Evolutionary conservation across 2,329 filamentous ascomycete species (phyloP).

Genomic region (Botrytis fabae): DNA sequence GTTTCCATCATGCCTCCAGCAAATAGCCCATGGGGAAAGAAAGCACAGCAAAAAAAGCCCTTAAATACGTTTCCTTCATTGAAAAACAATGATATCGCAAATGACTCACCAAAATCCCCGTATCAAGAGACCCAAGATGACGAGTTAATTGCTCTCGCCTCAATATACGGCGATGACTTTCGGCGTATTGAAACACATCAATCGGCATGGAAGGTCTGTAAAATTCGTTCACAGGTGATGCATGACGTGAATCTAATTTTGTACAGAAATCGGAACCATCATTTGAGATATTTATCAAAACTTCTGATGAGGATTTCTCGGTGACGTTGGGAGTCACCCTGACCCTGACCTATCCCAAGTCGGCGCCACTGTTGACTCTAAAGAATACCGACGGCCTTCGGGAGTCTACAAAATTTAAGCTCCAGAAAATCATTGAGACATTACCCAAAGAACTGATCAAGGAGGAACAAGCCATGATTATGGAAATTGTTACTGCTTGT

Average conservation of each 20-base stretch:
- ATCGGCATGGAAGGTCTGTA: constrained; percentile 81
- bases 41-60: constrained; percentile 43
- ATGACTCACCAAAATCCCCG: constrained; percentile 52
- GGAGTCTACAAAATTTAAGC: constrained; percentile 68
- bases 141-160: constrained; percentile 80
- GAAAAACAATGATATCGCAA: constrained; percentile 27
- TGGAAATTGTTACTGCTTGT: constrained; percentile 50
- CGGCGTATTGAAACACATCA: constrained; percentile 67
- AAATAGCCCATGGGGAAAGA: constrained; percentile 41
- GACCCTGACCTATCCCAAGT: constrained; percentile 89
- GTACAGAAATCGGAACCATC: constrained; percentile 73
- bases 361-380: constrained; percentile 69
- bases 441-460: constrained; percentile 55
- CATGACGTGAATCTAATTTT: constrained; percentile 21
- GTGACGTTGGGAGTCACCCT: constrained; percentile 76
- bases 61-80: constrained; percentile 33
- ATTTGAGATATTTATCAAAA: constrained; percentile 78
- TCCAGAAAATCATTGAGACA: constrained; percentile 63
- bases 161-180: constrained; percentile 90
- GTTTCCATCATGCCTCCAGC: constrained; percentile 39
- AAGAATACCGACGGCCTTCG: constrained; percentile 65
- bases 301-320: constrained; percentile 69
- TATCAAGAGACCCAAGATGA: constrained; percentile 86
- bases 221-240: neutral
- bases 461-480: constrained; percentile 55